These are phyloP conservation scores for Lindgomyces ingoldianus DNA, from an alignment of 495 filamentous ascomycete species.

Conservation along the genomic window DNA sequence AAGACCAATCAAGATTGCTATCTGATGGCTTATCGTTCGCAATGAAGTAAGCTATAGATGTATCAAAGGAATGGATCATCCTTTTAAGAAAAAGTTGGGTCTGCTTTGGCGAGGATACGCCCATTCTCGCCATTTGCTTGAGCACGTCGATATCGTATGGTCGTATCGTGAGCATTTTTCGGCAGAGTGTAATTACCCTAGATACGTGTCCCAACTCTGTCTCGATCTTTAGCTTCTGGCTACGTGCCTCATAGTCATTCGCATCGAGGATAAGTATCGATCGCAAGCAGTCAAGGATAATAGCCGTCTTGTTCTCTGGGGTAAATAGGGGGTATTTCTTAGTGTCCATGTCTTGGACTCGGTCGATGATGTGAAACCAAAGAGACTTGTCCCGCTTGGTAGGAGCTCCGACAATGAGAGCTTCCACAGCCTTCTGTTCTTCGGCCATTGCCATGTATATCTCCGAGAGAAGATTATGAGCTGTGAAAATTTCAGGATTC, in stretches of 20 bases:
- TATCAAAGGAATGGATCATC: constrained; percentile 40
- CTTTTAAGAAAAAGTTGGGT: constrained; percentile 17
- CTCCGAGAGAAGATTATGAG: constrained; percentile 74
- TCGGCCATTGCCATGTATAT: constrained; percentile 70
- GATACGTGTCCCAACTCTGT: constrained; percentile 15
- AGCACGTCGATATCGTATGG: constrained; percentile 27
- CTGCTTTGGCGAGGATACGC: constrained; percentile 16
- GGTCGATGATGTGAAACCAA: constrained; percentile 69
- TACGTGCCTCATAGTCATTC: constrained; percentile 59
- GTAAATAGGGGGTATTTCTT: constrained; percentile 41
- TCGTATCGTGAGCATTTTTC: constrained; percentile 23
- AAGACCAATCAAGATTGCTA: constrained; percentile 72
- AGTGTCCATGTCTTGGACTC: constrained; percentile 63
- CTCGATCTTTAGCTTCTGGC: constrained; percentile 45
- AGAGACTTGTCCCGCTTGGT: constrained; percentile 65
- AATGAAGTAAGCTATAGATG: constrained; percentile 57
- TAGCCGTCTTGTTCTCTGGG: constrained; percentile 41
- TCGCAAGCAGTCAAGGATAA: constrained; percentile 67
- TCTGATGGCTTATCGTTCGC: constrained; percentile 52
- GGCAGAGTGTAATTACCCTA: constrained; percentile 25
- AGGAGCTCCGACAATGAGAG: constrained; percentile 70
- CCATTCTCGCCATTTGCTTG: constrained; percentile 27
- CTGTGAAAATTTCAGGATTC: constrained; percentile 80
- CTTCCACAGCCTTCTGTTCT: constrained; percentile 64
- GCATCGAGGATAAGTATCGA: constrained; percentile 65